Evolutionary conservation across 2,329 filamentous ascomycete genomes (phyloP).

Genomic region (Tolypocladium tropicale): DNA sequence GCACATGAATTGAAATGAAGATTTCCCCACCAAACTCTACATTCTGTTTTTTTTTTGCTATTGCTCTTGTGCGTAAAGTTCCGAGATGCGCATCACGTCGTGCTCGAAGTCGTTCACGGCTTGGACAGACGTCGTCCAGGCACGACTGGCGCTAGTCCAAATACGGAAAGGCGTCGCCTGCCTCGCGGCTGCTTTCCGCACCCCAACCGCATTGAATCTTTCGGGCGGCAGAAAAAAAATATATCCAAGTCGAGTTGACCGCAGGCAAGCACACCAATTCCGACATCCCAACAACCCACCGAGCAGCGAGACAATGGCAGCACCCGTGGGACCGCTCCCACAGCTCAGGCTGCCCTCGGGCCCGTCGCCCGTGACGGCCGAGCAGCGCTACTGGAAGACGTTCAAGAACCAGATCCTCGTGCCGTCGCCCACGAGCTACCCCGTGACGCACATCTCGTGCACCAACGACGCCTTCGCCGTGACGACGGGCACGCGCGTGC

Average conservation of each 20-base stretch:
- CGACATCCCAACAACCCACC: constrained; percentile 6
- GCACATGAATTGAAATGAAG: neutral
- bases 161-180: neutral
- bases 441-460: constrained; percentile 83
- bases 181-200: constrained; percentile 4
- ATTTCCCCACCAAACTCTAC: neutral
- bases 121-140: neutral
- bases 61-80: neutral
- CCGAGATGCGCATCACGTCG: neutral
- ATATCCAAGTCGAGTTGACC: constrained; percentile 12
- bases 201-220: constrained; percentile 15
- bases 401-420: constrained; percentile 89
- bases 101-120: too few species aligned
- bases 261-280: neutral
- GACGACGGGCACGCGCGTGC: constrained; percentile 86
- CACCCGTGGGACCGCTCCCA: constrained; percentile 70
- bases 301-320: constrained; percentile 48
- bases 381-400: constrained; percentile 92
- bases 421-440: constrained; percentile 80
- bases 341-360: constrained; percentile 76
- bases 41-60: neutral
- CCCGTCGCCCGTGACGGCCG: constrained; percentile 73
- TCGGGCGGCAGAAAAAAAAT: constrained; percentile 18
- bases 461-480: constrained; percentile 73
- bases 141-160: constrained; percentile 1